Base-by-base conservation (phyloP, 441 rosid genomes). In the Croton setiger region DNA sequence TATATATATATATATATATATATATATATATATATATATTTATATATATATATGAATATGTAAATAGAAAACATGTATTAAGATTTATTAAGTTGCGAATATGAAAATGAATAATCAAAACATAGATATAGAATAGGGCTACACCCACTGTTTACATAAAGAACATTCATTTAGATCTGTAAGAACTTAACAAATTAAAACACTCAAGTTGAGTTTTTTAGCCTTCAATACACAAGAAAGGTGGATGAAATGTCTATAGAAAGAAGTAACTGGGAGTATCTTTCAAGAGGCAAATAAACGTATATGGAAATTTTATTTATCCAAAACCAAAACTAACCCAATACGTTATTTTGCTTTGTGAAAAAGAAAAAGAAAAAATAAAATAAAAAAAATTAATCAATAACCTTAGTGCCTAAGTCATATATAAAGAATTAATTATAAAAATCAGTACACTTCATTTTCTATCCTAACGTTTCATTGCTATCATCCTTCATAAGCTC, bases 371-470 rank as follows among this genome's bases (percentile, higher is more conserved):
- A 3, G n/a, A n/a, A n/a, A n/a, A 51, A 20, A 21, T n/a, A 20
- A 58, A 27, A 21, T 54, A 47, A 10, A 41, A 15, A 52, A 1
- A 35, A 64, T 58, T 53, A 68, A 56, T 37, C 53, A 9, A 60
- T 13, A 60, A 49, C 36, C 79, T 74, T 72, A 76, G 39, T 59
- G 18, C 59, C 41, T 23, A 71, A 81, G 74, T 58, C 55, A 66
- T 52, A 9, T 63, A 11, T 15, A 67, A 39, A 0, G 10, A 15
- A 61, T n/a, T n/a, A n/a, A n/a, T n/a, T n/a, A n/a, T 31, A 47
- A 33, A 52, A 51, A 71, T 75, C 10, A 70, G 78, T 75, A 75
- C 64, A 70, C 74, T 65, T 70, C 78, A 66, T 75, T 75, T 69
- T 75, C 74, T 35, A 45, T 37, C 14, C 4, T 41, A 17, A 31